phyloP scores from a whole-genome alignment of 1,284 basidiomycete species.

The Papiliotrema nemorosa region DNA sequence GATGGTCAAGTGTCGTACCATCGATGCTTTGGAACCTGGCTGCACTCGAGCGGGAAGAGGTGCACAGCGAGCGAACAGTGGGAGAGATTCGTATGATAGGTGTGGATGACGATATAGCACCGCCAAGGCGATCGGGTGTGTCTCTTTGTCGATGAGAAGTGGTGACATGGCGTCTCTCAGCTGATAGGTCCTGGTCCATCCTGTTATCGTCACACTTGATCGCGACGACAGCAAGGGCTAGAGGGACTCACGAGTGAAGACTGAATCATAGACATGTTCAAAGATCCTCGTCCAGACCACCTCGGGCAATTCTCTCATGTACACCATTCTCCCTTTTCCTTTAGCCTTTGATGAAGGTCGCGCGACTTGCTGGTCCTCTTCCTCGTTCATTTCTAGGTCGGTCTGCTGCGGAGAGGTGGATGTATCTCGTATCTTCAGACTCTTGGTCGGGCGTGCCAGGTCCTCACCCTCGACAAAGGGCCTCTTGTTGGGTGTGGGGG shows the following conservation, averaged over 20 bases:
- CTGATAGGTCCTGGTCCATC: slow-evolving; percentile 16
- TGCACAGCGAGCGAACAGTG: slow-evolving; percentile 13
- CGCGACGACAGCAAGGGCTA: neutral
- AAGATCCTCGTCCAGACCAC: slow-evolving; percentile 31
- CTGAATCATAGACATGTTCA: slow-evolving; percentile 22
- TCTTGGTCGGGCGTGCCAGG: too few relatives aligned
- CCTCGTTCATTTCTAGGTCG: neutral
- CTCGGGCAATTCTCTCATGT: slow-evolving; percentile 21
- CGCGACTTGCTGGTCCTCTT: neutral
- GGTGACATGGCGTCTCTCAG: slow-evolving; percentile 16
- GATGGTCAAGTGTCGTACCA: slow-evolving; percentile 24
- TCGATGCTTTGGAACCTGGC: slow-evolving; percentile 1
- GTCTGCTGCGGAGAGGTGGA: too few relatives aligned
- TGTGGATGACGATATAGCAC: slow-evolving; percentile 27
- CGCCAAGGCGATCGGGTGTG: slow-evolving; percentile 14
- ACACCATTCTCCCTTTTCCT: slow-evolving; percentile 26
- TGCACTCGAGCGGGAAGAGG: neutral
- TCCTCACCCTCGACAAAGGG: too few relatives aligned
- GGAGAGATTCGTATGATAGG: slow-evolving; percentile 16
- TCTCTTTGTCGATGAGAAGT: slow-evolving; percentile 17
- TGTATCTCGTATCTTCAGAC: too few relatives aligned
- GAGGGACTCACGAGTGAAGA: slow-evolving; percentile 13
- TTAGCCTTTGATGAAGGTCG: slow-evolving; percentile 11
- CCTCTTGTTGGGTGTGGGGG: too few relatives aligned
- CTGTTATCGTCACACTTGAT: neutral